Conservation (phyloP, 1,139 yeast species). For the Candida freyschussii region DNA sequence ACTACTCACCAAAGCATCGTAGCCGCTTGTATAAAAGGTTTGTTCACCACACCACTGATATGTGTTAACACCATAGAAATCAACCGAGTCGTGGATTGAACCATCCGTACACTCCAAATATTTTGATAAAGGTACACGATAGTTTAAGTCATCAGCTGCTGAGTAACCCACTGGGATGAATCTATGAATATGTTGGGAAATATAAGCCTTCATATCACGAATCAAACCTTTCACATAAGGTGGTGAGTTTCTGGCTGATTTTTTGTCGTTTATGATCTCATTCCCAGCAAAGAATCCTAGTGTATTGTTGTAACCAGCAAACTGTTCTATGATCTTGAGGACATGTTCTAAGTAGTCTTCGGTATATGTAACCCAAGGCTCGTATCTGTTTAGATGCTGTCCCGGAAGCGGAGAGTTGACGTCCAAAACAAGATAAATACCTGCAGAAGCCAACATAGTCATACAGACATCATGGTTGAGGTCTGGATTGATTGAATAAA, state of each 20-base stretch:
- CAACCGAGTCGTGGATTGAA: constrained; percentile 53
- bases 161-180: constrained; percentile 89
- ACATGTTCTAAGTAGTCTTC: constrained; percentile 66
- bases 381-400: constrained; percentile 79
- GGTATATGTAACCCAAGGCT: constrained; percentile 84
- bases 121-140: constrained; percentile 69
- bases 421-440: constrained; percentile 84
- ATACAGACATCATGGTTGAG: constrained; percentile 86
- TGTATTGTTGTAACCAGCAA: constrained; percentile 80
- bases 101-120: constrained; percentile 73
- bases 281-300: constrained; percentile 94
- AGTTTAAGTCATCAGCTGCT: constrained; percentile 86
- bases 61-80: constrained; percentile 92
- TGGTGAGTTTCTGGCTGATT: constrained; percentile 67
- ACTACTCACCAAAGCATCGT: constrained; percentile 65
- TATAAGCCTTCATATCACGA: constrained; percentile 74
- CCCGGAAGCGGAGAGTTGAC: constrained; percentile 80
- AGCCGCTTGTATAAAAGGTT: constrained; percentile 79
- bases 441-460: constrained; percentile 87
- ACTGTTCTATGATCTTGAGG: constrained; percentile 76
- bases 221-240: constrained; percentile 71
- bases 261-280: constrained; percentile 78
- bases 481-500: constrained; percentile 80
- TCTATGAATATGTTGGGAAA: constrained; percentile 53
- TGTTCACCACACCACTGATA: constrained; percentile 98